Base-by-base conservation (phyloP, 331 rosid species). In the Malus hybrid region DNA sequence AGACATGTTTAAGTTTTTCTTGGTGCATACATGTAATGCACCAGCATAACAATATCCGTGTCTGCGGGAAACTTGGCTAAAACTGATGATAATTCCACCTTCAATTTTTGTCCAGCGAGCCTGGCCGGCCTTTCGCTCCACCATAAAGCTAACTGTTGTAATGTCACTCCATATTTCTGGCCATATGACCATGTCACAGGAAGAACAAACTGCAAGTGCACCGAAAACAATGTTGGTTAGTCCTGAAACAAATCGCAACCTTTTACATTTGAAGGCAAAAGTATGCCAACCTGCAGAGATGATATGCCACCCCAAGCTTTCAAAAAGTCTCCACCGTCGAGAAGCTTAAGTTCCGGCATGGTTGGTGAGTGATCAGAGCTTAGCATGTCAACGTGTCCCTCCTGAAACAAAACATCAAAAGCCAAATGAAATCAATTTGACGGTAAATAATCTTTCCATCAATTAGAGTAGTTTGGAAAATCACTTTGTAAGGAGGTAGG, bases 281-380 rank as follows among this genome's bases (percentile, higher is more conserved):
- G 44, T 27, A 54, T 73, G 56, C 83, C 31, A 78, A 91, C 98
- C 98, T 93, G 97, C 85, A 94, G 77, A 79, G 95, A 82, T 1
- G 97, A 94, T 78, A 94, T 81, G 76, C 99, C 99, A 69, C 99
- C 98, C 99, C 99, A 94, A 24, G 97, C 99, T 83, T 19, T 94
- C 80, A 94, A 81, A 81, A 94, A 90, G 83, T 94, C 82, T 33
- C 97, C 99, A 72, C 85, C 90, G 36, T 88, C 80, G 61, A 86
- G 89, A 66, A 85, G 95, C 91, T 94, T 94, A 77, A 90, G 99
- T 73, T 91, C 79, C 32, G 97, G 99, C 28, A 78, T 59, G 6
- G 97, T 87, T 6, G 97, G 96, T 36, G 97, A 91, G 82, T 94
- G 99, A 82, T 94, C 99, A 71, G 99, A 90, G 60, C 85, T 92